Percentiles rank a stretch among this genome's conserved stretches.
phyloP scores from a whole-genome alignment of 2,329 filamentous ascomycete species.

The Mycosphaerella sp. region DNA sequence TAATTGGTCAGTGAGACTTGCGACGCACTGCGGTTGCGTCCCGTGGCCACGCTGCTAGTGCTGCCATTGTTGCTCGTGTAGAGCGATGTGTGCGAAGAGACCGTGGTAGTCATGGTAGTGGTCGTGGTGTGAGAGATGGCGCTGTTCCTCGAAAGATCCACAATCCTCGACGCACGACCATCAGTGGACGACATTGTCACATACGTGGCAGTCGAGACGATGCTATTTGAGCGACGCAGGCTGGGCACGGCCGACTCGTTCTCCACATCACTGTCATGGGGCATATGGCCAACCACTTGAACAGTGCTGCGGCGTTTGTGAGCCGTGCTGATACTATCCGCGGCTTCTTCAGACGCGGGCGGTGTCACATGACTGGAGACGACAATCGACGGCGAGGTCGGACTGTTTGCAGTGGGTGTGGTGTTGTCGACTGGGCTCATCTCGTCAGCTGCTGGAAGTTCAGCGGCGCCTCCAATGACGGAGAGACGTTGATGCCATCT shows the following conservation, averaged over 20 bases:
- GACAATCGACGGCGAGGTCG: conserved; percentile 28
- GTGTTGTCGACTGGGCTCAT: conserved; percentile 4
- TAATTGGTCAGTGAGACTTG: conserved; percentile 8
- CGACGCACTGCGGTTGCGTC: conserved; percentile 6
- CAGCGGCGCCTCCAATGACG: conserved; percentile 10
- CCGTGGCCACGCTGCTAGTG: conserved; percentile 12
- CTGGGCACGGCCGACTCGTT: conserved; percentile 14
- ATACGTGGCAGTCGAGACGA: conserved; percentile 24
- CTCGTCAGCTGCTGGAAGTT: conserved; percentile 1
- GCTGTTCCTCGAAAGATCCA: conserved; percentile 16
- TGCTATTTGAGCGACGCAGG: conserved; percentile 25
- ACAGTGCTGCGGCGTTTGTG: conserved; percentile 16
- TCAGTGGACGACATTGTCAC: conserved; percentile 22
- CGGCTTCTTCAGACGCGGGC: conserved; percentile 18
- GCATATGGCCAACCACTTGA: conserved; percentile 19
- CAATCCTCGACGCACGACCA: conserved; percentile 14
- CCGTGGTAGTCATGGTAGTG: conserved; percentile 2
- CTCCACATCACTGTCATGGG: conserved; percentile 22
- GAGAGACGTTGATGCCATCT: conserved; percentile 27
- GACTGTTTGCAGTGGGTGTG: background rate
- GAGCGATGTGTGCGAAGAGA: background rate
- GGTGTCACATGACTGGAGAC: conserved; percentile 33
- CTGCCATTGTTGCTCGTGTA: conserved; percentile 11
- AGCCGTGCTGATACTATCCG: conserved; percentile 14
- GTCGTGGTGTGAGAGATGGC: conserved; percentile 13